phyloP scores from a whole-genome alignment of 768 basidiomycete genomes.

The Calocybe gangraenosa region DNA sequence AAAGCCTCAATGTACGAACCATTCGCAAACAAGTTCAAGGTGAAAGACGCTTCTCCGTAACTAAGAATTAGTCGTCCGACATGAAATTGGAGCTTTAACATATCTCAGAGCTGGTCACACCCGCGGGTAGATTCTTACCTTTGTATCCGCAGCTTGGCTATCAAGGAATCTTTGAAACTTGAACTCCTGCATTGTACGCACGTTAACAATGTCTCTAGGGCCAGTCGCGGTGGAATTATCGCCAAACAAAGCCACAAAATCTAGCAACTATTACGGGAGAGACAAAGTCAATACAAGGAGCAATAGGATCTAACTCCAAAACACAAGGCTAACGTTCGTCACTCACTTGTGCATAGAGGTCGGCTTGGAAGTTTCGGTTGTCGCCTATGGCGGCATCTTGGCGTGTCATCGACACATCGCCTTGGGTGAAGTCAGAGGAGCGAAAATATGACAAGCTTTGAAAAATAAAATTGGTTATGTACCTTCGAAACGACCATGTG shows the following conservation, averaged over 20 bases:
- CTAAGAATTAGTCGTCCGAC: neutral
- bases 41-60: neutral
- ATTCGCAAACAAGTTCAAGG: neutral
- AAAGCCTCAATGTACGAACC: neutral
- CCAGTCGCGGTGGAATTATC: neutral
- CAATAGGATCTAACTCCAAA: neutral
- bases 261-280: neutral
- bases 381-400: neutral
- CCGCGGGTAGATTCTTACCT: neutral
- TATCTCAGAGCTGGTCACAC: neutral
- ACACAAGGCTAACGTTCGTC: neutral
- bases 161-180: neutral
- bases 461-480: neutral
- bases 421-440: neutral
- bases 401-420: neutral
- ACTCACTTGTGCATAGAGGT: neutral
- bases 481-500: neutral
- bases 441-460: neutral
- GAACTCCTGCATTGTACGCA: neutral
- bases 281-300: neutral
- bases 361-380: neutral
- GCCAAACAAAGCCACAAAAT: neutral
- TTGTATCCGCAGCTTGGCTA: neutral
- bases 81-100: neutral
- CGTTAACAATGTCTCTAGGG: neutral